A percentile compares a stretch with the other conserved stretches of the same genome.
phyloP scores from a whole-genome alignment of 2,329 filamentous ascomycete species.

The Colletotrichum musicola region DNA sequence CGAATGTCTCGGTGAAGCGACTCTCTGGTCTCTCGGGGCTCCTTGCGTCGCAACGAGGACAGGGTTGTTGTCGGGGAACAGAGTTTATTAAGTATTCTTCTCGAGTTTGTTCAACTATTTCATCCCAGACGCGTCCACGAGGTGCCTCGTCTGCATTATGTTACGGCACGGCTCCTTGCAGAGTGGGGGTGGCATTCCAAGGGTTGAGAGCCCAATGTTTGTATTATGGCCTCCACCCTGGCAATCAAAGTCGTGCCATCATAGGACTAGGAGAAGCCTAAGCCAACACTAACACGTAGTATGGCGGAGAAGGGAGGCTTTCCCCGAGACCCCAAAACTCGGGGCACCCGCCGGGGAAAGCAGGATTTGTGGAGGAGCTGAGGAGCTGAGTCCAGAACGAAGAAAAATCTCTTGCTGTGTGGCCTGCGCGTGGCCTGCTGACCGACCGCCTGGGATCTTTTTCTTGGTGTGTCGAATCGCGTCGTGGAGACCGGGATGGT shows the following conservation, averaged over 20 bases:
- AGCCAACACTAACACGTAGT: slow-evolving; percentile 13
- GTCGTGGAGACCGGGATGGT: slow-evolving; percentile 5
- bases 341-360: slow-evolving; percentile 23
- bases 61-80: not conserved
- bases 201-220: not conserved
- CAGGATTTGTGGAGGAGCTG: slow-evolving; percentile 2
- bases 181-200: slow-evolving; percentile 7
- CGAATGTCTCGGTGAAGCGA: not conserved
- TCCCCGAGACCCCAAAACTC: slow-evolving; percentile 11
- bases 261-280: not conserved
- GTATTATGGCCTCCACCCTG: slow-evolving; percentile 1
- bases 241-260: slow-evolving; percentile 17
- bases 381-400: slow-evolving; percentile 26
- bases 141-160: slow-evolving; percentile 17
- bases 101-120: slow-evolving; percentile 14
- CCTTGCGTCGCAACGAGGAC: not conserved
- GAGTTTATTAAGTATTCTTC: slow-evolving; percentile 5
- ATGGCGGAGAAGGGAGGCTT: slow-evolving; percentile 15
- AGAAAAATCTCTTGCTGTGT: not conserved
- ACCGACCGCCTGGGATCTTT: not conserved
- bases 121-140: slow-evolving; percentile 1
- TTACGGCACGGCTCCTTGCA: slow-evolving; percentile 17
- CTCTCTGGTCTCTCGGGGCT: not conserved
- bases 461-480: too few relatives aligned
- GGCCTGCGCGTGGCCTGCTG: not conserved